phyloP scores from a whole-genome alignment of 2,329 filamentous ascomycete species.

The Fusarium buxicola region DNA sequence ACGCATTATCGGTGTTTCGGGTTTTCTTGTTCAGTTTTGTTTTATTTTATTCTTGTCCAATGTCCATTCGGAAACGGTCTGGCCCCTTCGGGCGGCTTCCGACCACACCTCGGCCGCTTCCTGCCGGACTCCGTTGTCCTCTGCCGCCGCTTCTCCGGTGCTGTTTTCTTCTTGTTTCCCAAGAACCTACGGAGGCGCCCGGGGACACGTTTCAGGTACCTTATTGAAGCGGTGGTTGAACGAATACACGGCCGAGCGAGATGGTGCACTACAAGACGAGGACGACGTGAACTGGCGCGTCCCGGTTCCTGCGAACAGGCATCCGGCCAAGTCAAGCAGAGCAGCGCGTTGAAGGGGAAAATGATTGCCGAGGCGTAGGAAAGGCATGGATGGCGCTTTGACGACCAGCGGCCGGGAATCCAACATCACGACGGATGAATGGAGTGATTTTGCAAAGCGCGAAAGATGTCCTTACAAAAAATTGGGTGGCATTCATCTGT shows the following conservation, averaged over 20 bases:
- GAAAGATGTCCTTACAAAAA: conserved; percentile 30
- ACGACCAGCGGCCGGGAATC: conserved; percentile 2
- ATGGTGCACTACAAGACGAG: neutral
- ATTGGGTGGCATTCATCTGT: conserved; percentile 38
- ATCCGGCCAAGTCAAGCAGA: neutral
- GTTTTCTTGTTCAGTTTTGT: conserved; percentile 17
- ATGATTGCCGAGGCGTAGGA: too few relatives aligned
- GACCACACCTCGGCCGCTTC: conserved; percentile 19
- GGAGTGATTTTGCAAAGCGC: conserved; percentile 21
- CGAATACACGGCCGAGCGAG: conserved; percentile 7
- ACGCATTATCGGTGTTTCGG: conserved; percentile 48
- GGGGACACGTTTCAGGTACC: conserved; percentile 1
- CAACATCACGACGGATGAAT: conserved; percentile 28
- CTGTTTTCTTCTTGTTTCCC: neutral
- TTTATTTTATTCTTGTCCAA: conserved; percentile 24
- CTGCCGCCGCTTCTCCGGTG: conserved; percentile 1
- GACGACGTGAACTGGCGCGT: conserved; percentile 3
- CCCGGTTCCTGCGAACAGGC: neutral
- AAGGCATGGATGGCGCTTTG: neutral
- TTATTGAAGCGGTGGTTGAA: conserved; percentile 4
- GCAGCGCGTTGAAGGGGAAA: neutral
- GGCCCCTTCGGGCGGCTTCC: conserved; percentile 27
- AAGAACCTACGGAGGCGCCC: neutral
- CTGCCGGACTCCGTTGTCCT: conserved; percentile 10
- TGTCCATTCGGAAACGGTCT: conserved; percentile 15